These are phyloP conservation scores for Eucalyptus erythrocorys DNA, from an alignment of 345 rosid genomes.

Conservation along the genomic window DNA sequence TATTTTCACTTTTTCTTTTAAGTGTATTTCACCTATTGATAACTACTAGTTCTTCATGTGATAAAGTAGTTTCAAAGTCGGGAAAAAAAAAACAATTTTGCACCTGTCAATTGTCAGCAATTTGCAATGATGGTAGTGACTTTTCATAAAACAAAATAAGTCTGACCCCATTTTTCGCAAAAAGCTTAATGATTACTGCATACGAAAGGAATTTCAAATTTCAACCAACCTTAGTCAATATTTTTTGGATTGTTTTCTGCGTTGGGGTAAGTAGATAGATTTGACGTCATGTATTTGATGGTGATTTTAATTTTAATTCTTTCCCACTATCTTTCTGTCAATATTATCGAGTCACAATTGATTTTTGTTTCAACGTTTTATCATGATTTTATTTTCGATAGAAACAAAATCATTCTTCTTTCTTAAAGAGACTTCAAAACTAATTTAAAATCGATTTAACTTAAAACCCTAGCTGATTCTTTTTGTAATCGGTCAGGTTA, in stretches of 20 bases:
- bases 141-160: background rate
- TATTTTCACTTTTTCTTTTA: background rate
- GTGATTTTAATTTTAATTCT: background rate
- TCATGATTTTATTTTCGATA: too few species aligned
- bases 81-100: background rate
- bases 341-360: background rate
- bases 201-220: background rate
- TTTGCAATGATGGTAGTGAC: background rate
- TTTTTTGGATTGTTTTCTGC: background rate
- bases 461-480: background rate
- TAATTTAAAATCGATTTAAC: background rate
- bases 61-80: background rate
- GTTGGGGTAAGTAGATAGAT: background rate
- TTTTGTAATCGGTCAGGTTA: rapidly evolving
- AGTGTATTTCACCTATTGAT: background rate
- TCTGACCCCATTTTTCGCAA: background rate
- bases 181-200: background rate
- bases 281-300: background rate
- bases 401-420: background rate
- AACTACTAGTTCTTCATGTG: background rate
- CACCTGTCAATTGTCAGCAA: background rate
- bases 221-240: background rate
- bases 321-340: background rate
- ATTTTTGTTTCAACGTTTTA: background rate
- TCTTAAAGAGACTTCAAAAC: background rate